These are phyloP conservation scores for Lasiodiplodia gonubiensis DNA, from an alignment of 2,329 filamentous ascomycete species.

Conservation along the genomic window DNA sequence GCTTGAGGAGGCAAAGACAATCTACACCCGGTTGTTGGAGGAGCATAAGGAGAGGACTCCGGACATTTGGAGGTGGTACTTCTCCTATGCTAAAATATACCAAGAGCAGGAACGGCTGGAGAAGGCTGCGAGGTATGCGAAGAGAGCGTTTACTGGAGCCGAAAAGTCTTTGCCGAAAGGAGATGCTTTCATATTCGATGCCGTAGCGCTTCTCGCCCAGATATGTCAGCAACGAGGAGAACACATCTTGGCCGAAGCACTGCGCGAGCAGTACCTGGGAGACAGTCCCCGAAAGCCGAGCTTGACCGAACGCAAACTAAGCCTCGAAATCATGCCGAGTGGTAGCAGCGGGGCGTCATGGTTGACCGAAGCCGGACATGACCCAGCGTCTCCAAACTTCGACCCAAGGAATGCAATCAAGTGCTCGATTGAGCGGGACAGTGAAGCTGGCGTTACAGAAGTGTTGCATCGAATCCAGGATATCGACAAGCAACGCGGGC, in stretches of 20 bases:
- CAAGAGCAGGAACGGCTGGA: conserved; percentile 16
- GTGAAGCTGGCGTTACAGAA: conserved; percentile 14
- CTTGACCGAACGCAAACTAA: conserved; percentile 13
- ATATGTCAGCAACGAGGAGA: conserved; percentile 25
- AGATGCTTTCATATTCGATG: conserved; percentile 19
- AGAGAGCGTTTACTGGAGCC: conserved; percentile 18
- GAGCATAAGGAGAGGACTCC: conserved; percentile 6
- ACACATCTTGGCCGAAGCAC: conserved; percentile 15
- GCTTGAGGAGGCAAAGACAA: conserved; percentile 24
- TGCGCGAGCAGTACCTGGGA: conserved; percentile 24
- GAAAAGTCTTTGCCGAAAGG: conserved; percentile 6
- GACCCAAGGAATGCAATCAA: conserved; percentile 5
- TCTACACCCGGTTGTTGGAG: conserved; percentile 17
- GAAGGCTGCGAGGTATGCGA: conserved; percentile 18
- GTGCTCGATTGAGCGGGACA: conserved; percentile 5
- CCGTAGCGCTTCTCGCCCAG: conserved; percentile 15
- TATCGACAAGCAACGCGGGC: conserved; percentile 6
- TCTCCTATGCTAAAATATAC: conserved; percentile 21
- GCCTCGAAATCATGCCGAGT: conserved; percentile 3
- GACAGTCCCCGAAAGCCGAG: conserved; percentile 14
- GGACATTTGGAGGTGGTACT: conserved; percentile 27
- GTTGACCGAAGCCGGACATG: conserved; percentile 14
- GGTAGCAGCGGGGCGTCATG: conserved; percentile 17
- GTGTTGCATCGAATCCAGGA: conserved; percentile 16
- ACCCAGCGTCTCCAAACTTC: conserved; percentile 18